A percentile compares a stretch with the other conserved stretches of the same genome.
phyloP scores from a whole-genome alignment of 345 rosid genomes.

The Mallotus nudiflorus region DNA sequence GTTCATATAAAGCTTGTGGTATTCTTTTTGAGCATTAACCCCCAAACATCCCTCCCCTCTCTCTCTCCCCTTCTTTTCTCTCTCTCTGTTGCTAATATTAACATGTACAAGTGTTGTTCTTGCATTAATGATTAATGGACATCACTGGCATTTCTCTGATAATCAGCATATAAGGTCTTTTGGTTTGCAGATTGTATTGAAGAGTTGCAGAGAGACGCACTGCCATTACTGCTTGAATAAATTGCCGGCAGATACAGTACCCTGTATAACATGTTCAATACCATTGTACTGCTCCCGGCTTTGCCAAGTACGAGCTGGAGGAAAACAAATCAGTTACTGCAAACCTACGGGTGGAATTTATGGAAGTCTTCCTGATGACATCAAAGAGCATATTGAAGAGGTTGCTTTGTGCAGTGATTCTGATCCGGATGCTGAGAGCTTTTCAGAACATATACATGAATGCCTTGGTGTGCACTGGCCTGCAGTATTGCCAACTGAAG shows the following conservation, averaged over 20 bases:
- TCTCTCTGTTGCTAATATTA: neutral
- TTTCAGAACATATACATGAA: slow-evolving; percentile 83
- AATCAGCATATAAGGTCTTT: neutral
- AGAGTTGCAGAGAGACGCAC: slow-evolving; percentile 65
- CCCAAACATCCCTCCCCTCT: no score
- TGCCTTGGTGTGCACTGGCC: slow-evolving; percentile 81
- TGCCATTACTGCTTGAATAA: slow-evolving; percentile 87
- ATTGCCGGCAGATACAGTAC: slow-evolving; percentile 67
- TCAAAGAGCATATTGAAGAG: slow-evolving; percentile 42
- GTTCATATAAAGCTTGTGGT: neutral
- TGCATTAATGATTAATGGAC: neutral
- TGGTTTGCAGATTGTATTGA: slow-evolving; percentile 55
- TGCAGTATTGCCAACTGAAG: slow-evolving; percentile 63
- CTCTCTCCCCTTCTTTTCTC: neutral
- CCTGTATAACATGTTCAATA: slow-evolving; percentile 69
- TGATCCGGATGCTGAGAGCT: slow-evolving; percentile 29
- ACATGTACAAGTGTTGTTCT: neutral
- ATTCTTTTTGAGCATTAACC: neutral
- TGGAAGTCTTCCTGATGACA: slow-evolving; percentile 29
- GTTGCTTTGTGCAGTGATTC: slow-evolving; percentile 26
- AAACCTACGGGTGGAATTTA: slow-evolving; percentile 20
- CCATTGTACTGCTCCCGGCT: slow-evolving; percentile 73
- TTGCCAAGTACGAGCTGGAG: slow-evolving; percentile 63
- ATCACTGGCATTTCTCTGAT: neutral
- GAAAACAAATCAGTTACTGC: slow-evolving; percentile 28